These are phyloP conservation scores for Teratosphaeria pseudoeucalypti DNA, from an alignment of 2,329 filamentous ascomycete genomes.

Conservation along the genomic window DNA sequence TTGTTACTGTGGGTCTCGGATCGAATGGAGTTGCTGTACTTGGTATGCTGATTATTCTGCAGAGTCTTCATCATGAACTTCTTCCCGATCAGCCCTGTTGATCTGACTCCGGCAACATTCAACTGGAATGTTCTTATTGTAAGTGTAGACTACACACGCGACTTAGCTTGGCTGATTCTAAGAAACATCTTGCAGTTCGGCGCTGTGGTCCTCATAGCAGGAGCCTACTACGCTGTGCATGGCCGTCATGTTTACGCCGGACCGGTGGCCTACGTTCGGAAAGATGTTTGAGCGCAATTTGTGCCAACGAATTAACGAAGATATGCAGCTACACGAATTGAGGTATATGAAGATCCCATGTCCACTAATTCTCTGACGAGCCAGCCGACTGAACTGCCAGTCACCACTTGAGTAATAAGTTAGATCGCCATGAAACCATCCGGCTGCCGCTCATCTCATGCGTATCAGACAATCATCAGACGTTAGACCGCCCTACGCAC, in stretches of 20 bases:
- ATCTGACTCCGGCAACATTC: slow-evolving; percentile 31
- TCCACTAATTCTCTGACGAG: too few species aligned
- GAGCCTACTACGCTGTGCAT: slow-evolving; percentile 30
- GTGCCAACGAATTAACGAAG: not conserved
- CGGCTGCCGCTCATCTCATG: too few species aligned
- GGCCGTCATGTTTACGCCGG: slow-evolving; percentile 19
- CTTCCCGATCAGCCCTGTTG: slow-evolving; percentile 30
- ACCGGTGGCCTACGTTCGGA: slow-evolving; percentile 1
- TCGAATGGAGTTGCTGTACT: not conserved
- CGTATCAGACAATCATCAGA: too few species aligned
- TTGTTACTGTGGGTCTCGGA: slow-evolving; percentile 26
- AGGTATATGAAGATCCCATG: too few species aligned
- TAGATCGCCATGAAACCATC: too few species aligned
- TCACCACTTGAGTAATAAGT: too few species aligned
- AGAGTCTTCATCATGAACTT: slow-evolving; percentile 38
- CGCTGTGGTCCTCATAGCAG: slow-evolving; percentile 29
- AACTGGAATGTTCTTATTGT: slow-evolving; percentile 30
- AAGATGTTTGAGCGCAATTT: not conserved
- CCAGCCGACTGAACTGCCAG: too few species aligned
- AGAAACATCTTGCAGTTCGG: slow-evolving; percentile 28
- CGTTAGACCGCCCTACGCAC: too few species aligned
- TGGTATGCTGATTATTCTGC: not conserved
- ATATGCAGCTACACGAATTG: too few species aligned
- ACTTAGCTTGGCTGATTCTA: not conserved
- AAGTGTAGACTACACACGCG: slow-evolving; percentile 11